Base-by-base conservation (phyloP, 305 asterid species). In the Striga hermonthica region DNA sequence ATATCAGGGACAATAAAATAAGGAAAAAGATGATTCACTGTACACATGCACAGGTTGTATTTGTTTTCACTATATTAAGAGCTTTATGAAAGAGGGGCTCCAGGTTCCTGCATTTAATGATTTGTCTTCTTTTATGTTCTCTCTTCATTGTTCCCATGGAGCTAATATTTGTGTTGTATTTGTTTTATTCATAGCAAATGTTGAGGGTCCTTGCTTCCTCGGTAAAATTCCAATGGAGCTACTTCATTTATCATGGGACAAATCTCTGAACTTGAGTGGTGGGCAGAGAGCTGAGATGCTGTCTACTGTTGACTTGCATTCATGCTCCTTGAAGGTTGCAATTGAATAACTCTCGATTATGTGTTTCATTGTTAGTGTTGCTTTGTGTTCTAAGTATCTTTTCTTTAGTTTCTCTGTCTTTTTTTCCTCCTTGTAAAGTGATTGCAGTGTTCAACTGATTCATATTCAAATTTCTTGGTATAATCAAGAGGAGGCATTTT, bases 261-360 rank as follows among this genome's bases (percentile, higher is more conserved):
- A 86, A 72, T 87, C 97, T 57, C 78, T 88, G 58, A 81, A 83
- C 75, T 75, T 94, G 85, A 82, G 90, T 78, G 65, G 78, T 11
- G 97, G 95, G 60, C 89, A 83, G 73, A 86, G 84, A 79, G 95
- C 89, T 62, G 98, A 89, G 90, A 91, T 86, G 86, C 78, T 87
- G 60, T 89, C 87, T 3, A 87, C 89, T 39, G 95, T 89, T 68
- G 94, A 89, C 74, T 74, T 94, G 84, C 88, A 74, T 76, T 84
- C 99, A 57, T 87, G 86, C 80, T 77, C 78, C 71, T 72, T 91
- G 79, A 87, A 84, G 96, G 99, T 94, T 37, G 28, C 38, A 41
- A 34, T 72, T 7, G 9, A 60, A 57, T 39, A 47, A 60, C 49
- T 62, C 54, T 22, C 31, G 31, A 22, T 22, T 52, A 22, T 71